Conservation (phyloP, 805 yeast species). For the Metschnikowia bowlesiae region DNA sequence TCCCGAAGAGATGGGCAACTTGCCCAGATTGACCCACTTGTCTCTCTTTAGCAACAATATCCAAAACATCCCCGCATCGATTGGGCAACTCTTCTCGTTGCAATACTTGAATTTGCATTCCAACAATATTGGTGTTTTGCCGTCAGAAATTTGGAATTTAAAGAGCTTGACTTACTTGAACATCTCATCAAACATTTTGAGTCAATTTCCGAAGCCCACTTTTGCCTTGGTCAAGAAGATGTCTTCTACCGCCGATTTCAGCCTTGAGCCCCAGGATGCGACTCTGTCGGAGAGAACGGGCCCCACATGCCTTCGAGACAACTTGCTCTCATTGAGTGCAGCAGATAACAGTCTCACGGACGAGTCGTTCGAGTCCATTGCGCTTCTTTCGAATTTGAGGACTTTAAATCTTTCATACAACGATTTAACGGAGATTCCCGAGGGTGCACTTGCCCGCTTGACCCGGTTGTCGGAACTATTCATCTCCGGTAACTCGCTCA, state of each 20-base stretch:
- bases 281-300: neutral
- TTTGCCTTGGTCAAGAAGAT: constrained; percentile 28
- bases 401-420: constrained; percentile 78
- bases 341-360: constrained; percentile 85
- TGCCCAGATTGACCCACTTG: constrained; percentile 57
- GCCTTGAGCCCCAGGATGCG: neutral
- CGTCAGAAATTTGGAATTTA: constrained; percentile 64
- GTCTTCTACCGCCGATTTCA: constrained; percentile 22
- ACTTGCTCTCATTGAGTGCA: constrained; percentile 54
- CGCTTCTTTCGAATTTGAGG: constrained; percentile 53
- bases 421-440: constrained; percentile 75
- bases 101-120: constrained; percentile 74
- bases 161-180: constrained; percentile 55
- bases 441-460: constrained; percentile 60
- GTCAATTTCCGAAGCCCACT: constrained; percentile 53
- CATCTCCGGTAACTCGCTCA: constrained; percentile 77
- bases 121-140: constrained; percentile 70
- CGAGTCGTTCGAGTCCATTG: constrained; percentile 64
- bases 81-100: constrained; percentile 57
- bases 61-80: constrained; percentile 60
- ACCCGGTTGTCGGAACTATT: constrained; percentile 58
- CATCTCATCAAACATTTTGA: constrained; percentile 67
- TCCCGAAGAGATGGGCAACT: constrained; percentile 61
- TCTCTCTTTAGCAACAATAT: constrained; percentile 74
- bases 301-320: constrained; percentile 38